Evolutionary conservation across 352 stramenopile species (phyloP).

Genomic region (Globisporangium ultimum): DNA sequence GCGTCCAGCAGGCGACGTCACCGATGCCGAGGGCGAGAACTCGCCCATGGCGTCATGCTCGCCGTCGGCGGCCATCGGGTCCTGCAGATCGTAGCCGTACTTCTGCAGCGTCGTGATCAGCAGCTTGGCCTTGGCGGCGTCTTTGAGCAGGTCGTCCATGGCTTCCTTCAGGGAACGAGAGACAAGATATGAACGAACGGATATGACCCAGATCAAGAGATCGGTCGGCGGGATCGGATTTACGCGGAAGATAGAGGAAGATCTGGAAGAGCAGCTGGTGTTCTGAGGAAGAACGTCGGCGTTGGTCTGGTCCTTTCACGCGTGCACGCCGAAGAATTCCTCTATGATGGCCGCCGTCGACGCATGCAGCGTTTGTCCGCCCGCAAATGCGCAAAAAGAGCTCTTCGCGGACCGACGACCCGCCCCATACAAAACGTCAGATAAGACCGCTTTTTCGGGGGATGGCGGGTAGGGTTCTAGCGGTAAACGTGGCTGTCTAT

Average conservation of each 20-base stretch:
- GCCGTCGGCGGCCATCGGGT: constrained; percentile 17
- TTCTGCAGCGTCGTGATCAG: constrained; percentile 83
- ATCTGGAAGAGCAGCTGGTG: not conserved
- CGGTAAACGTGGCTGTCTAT: not conserved
- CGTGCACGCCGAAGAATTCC: no score
- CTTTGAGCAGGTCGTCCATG: constrained; percentile 36
- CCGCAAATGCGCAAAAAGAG: no score
- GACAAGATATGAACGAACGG: constrained; percentile 15
- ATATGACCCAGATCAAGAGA: no score
- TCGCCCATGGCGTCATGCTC: constrained; percentile 17
- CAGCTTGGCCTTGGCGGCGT: constrained; percentile 55
- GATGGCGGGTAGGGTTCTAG: not conserved
- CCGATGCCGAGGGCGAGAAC: not conserved
- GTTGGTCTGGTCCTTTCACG: no score
- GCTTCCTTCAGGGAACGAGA: not conserved
- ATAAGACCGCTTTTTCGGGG: not conserved
- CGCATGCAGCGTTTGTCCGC: no score
- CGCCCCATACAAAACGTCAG: constrained; percentile 11
- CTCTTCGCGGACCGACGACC: not conserved
- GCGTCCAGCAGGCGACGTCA: not conserved
- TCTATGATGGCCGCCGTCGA: no score
- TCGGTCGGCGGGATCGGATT: no score
- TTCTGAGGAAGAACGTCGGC: no score
- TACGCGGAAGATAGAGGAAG: no score
- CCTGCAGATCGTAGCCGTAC: constrained; percentile 74